Base-by-base conservation (phyloP, 495 filamentous ascomycete genomes). In the Penicillium paradoxum region DNA sequence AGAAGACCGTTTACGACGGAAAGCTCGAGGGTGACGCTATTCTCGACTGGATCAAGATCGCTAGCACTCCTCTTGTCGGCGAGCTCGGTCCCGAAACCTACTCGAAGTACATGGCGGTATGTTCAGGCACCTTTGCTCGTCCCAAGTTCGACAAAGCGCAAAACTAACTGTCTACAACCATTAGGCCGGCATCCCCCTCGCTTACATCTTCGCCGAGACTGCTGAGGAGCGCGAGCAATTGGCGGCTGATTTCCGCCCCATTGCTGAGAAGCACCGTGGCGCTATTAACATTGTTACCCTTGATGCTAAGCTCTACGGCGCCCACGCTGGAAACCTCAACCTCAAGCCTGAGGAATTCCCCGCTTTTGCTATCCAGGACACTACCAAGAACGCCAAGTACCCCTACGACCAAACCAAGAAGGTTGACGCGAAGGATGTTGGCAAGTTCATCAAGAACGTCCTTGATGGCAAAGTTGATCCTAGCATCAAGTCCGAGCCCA, bases 31-130 rank as follows among this genome's bases (percentile, higher is more conserved):
- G 76, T 57, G 85, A 89, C 56, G 78, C 81, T 38, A 88, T 99
- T 61, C 82, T 84, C 57, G 77, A 80, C 56, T 99, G 95, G 76
- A 82, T 86, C 62, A 95, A 89, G 73, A 83, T 82, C 29, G 79
- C 91, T 39, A 86, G 93, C 57, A 95, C 87, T 50, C 93, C 93
- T 41, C 77, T 97, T 60, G 86, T 99, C 64, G 93, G 93, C 51
- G 95, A 99, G 73, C 88, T 99, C 62, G 95, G 93, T 55, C 93
- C 93, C 27, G 93, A 99, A 72, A 99, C 93, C 57, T 99, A 99
- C 73, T 81, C 89, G 53, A 85, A 84, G 64, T 99, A 99, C 77
- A 99, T 99, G 86, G 84, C 88, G 45, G 83, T 84, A 71, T 56
- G 80, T 82, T 13, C 40, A 24, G n/a, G 38, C 9, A 11, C n/a